A percentile compares a stretch with the other conserved stretches of the same genome.
These are phyloP conservation scores for Eleusine coracana DNA, from an alignment of 176 grass and related monocot genomes.

Conservation along the genomic window DNA sequence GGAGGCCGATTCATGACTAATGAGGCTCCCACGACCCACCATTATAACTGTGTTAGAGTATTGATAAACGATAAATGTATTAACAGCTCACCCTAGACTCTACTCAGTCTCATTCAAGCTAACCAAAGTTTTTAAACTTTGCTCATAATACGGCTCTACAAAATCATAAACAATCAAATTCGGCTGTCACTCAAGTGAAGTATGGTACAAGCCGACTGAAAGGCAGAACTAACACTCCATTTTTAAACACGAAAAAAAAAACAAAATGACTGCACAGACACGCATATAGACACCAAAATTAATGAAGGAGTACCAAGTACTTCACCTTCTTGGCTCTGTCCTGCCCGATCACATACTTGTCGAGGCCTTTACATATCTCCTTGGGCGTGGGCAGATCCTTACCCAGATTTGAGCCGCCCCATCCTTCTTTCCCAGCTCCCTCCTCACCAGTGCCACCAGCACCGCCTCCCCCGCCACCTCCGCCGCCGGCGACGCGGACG, in stretches of 20 bases:
- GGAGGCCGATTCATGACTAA: too few relatives aligned
- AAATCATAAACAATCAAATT: neutral
- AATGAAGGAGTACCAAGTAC: neutral
- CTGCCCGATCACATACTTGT: conserved; percentile 98
- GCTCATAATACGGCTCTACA: neutral
- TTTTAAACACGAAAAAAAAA: conserved; percentile 7
- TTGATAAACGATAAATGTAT: too few relatives aligned
- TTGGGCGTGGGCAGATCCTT: conserved; percentile 96
- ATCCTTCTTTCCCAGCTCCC: conserved; percentile 72
- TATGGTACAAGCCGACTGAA: neutral
- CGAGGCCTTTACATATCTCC: conserved; percentile 89
- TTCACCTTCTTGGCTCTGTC: conserved; percentile 91
- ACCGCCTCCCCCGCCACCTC: conserved; percentile 60
- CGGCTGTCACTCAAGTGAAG: neutral
- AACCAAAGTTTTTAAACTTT: neutral
- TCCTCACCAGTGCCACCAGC: conserved; percentile 43
- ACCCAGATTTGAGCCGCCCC: conserved; percentile 88
- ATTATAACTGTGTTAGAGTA: neutral
- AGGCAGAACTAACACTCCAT: neutral
- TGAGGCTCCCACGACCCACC: neutral
- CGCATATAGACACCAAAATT: neutral
- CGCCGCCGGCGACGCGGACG: conserved; percentile 68
- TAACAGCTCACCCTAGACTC: neutral
- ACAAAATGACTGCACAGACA: neutral
- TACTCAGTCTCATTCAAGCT: neutral